These are phyloP conservation scores for Candida alai DNA, from an alignment of 805 yeast genomes.

Conservation along the genomic window DNA sequence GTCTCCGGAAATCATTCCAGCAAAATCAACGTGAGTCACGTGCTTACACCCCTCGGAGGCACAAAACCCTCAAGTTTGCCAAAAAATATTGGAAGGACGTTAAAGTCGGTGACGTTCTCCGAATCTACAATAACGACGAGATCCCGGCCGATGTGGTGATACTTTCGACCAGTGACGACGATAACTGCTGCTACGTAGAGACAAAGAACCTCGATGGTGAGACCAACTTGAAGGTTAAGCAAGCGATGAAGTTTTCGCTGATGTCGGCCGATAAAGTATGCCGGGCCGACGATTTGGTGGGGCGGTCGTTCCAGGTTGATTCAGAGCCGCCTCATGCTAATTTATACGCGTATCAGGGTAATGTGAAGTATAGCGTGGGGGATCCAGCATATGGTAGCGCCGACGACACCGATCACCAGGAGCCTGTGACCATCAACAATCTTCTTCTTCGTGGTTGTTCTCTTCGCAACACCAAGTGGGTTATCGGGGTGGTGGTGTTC, in stretches of 20 bases:
- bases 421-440: constrained; percentile 67
- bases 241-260: constrained; percentile 61
- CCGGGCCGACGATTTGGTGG: constrained; percentile 34
- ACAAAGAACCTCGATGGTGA: constrained; percentile 43
- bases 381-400: no score
- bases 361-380: constrained; percentile 36
- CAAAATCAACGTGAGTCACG: constrained; percentile 11
- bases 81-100: constrained; percentile 62
- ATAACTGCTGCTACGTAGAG: constrained; percentile 64
- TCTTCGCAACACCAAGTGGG: constrained; percentile 83
- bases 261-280: constrained; percentile 40
- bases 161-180: constrained; percentile 65
- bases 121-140: constrained; percentile 67
- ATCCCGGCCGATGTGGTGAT: constrained; percentile 74
- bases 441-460: constrained; percentile 70
- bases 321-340: constrained; percentile 84
- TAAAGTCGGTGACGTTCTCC: constrained; percentile 68
- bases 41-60: constrained; percentile 5
- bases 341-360: constrained; percentile 73
- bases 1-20: constrained; percentile 16
- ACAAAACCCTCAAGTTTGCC: constrained; percentile 26
- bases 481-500: constrained; percentile 67
- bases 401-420: constrained; percentile 34
- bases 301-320: constrained; percentile 61
- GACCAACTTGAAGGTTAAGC: constrained; percentile 71